These are phyloP conservation scores for Collybia mongolica DNA, from an alignment of 768 basidiomycete species.

Conservation along the genomic window DNA sequence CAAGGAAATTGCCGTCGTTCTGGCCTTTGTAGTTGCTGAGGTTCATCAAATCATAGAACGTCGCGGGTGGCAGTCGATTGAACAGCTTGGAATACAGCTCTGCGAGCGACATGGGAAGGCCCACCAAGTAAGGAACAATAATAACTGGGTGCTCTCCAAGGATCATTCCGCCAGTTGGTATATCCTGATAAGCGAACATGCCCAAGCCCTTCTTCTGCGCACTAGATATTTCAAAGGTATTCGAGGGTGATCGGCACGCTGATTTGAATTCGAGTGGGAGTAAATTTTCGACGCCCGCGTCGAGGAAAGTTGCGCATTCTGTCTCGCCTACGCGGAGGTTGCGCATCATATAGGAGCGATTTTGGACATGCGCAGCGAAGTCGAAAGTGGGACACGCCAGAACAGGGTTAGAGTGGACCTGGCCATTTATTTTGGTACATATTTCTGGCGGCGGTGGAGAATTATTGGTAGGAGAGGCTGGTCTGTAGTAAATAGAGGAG, in stretches of 20 bases:
- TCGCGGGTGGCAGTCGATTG: conserved; percentile 20
- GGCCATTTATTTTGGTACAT: conserved; percentile 16
- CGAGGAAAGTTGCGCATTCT: conserved; percentile 26
- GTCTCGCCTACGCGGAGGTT: conserved; percentile 17
- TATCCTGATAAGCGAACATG: conserved; percentile 32
- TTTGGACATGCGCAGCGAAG: conserved; percentile 22
- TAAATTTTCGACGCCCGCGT: conserved; percentile 24
- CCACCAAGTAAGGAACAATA: conserved; percentile 33
- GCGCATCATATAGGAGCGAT: conserved; percentile 22
- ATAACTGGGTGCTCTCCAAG: conserved; percentile 38
- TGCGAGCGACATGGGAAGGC: conserved; percentile 22
- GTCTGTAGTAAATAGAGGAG: conserved; percentile 10
- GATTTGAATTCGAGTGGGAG: conserved; percentile 18
- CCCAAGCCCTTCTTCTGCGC: conserved; percentile 32
- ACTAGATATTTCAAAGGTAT: conserved; percentile 19
- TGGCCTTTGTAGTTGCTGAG: conserved; percentile 24
- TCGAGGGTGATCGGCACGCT: neutral
- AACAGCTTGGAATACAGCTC: conserved; percentile 31
- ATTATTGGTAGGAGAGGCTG: neutral
- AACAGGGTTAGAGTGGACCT: conserved; percentile 18
- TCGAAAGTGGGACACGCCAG: conserved; percentile 23
- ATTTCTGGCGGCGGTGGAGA: conserved; percentile 14
- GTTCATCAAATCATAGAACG: conserved; percentile 24
- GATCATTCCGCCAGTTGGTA: conserved; percentile 32
- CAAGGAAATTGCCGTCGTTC: conserved; percentile 14